Conservation (phyloP, 371 early-diverging fungal genomes). For the Lichtheimia ornata region DNA sequence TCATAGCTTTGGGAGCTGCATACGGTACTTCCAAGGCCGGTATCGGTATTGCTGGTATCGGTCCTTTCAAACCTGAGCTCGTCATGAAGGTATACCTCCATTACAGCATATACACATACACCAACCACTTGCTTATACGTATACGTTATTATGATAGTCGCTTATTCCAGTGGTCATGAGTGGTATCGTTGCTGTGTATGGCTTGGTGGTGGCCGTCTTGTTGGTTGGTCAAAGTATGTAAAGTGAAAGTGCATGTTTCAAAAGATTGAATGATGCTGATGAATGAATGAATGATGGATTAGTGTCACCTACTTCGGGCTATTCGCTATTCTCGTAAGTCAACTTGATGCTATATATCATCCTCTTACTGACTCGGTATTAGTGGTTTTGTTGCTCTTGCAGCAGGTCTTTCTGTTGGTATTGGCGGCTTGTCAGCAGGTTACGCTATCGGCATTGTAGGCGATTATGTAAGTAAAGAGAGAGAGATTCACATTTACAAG, state of each 20-base stretch:
- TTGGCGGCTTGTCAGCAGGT: conserved; percentile 88
- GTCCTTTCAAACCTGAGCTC: conserved; percentile 85
- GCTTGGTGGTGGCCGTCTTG: conserved; percentile 84
- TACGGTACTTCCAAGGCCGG: conserved; percentile 94
- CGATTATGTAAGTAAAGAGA: conserved; percentile 72
- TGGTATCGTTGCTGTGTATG: conserved; percentile 93
- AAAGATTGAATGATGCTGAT: neutral
- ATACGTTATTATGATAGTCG: conserved; percentile 35
- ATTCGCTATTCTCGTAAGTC: conserved; percentile 47
- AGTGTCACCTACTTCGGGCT: conserved; percentile 59
- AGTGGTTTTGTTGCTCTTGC: conserved; percentile 85
- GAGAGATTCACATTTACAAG: conserved; percentile 15
- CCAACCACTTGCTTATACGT: neutral
- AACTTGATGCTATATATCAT: neutral
- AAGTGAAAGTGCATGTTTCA: neutral
- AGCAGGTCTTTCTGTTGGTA: conserved; percentile 85
- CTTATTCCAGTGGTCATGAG: conserved; percentile 92
- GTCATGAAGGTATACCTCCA: conserved; percentile 68
- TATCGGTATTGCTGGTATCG: conserved; percentile 87
- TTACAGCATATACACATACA: neutral
- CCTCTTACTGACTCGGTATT: conserved; percentile 15
- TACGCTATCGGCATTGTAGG: conserved; percentile 92
- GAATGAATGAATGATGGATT: neutral
- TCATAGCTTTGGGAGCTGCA: conserved; percentile 87
- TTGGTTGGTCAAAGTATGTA: conserved; percentile 75